Conservation (phyloP, 2,329 filamentous ascomycete genomes). For the Neopestalotiopsis sp. region DNA sequence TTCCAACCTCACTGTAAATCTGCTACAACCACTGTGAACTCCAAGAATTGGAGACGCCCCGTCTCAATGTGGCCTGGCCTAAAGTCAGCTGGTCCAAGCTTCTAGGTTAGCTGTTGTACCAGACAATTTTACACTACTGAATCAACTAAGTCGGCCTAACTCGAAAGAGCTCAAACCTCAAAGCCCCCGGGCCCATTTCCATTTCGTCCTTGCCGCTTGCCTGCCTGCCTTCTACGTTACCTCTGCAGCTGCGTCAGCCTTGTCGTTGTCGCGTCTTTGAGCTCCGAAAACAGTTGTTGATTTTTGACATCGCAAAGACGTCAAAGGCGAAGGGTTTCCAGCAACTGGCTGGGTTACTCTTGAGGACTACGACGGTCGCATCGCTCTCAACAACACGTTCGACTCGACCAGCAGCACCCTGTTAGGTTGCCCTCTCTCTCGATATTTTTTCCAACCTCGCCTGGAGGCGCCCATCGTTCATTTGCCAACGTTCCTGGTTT, state of each 20-base stretch:
- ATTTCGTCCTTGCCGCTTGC: neutral
- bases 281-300: slow-evolving; percentile 35
- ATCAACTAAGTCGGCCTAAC: neutral
- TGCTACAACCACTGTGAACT: too few species aligned
- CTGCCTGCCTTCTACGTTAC: neutral
- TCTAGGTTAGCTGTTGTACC: neutral
- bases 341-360: neutral
- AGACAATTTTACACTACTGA: neutral
- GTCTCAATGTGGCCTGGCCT: neutral
- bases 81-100: neutral
- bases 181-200: neutral
- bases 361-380: neutral
- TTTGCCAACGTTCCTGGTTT: neutral
- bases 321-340: slow-evolving; percentile 7
- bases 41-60: neutral
- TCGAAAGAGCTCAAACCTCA: neutral
- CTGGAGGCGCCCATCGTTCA: neutral
- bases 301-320: neutral
- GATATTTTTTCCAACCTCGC: neutral
- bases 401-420: neutral
- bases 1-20: too few species aligned
- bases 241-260: slow-evolving; percentile 18
- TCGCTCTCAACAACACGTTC: neutral
- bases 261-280: slow-evolving; percentile 29
- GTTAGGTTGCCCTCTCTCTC: neutral